Conservation (phyloP, 257 asterid species). For the Linaria vulgaris region DNA sequence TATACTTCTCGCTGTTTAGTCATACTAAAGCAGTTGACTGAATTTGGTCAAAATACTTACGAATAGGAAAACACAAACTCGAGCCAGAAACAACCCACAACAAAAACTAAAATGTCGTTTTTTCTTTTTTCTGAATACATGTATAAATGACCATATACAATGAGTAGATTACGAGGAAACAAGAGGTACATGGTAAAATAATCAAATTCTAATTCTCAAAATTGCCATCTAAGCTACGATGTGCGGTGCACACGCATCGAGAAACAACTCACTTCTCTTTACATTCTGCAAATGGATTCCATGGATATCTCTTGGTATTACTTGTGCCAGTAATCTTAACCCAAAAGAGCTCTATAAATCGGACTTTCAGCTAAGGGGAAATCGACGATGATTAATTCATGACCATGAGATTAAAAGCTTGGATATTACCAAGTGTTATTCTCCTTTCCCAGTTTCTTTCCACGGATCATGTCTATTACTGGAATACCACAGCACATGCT, state of each 20-base stretch:
- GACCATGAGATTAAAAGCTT: too few species aligned
- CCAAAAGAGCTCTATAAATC: neutral
- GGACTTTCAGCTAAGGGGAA: conserved; percentile 4
- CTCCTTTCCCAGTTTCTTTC: conserved; percentile 33
- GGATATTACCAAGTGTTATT: conserved; percentile 10
- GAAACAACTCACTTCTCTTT: conserved; percentile 23
- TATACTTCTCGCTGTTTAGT: too few species aligned
- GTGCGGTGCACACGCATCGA: conserved; percentile 16
- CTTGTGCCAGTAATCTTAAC: neutral
- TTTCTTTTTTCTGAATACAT: too few species aligned
- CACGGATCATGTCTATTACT: conserved; percentile 26
- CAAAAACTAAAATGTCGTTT: neutral
- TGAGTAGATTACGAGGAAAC: too few species aligned
- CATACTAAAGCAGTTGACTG: too few species aligned
- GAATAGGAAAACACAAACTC: too few species aligned
- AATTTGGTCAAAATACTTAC: too few species aligned
- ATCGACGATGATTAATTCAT: neutral
- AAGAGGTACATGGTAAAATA: too few species aligned
- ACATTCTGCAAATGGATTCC: conserved; percentile 10
- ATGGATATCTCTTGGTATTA: conserved; percentile 10
- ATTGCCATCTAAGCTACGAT: too few species aligned
- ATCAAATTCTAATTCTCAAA: too few species aligned
- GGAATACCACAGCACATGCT: conserved; percentile 30
- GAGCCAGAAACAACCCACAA: neutral
- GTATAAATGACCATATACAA: too few species aligned